phyloP scores from a whole-genome alignment of 306 rosid species.

The Vigna trinervia region DNA sequence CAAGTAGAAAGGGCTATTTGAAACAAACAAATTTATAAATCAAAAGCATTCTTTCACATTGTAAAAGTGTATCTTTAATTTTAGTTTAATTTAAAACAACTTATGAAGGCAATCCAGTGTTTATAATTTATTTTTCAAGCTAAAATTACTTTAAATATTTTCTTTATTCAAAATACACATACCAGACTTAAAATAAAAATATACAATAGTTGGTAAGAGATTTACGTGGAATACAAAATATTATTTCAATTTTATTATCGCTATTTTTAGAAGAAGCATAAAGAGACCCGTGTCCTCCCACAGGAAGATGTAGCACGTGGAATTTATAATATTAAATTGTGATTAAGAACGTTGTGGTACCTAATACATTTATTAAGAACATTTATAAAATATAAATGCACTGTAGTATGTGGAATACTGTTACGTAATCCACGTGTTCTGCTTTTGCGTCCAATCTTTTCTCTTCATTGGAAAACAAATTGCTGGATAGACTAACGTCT shows the following conservation, averaged over 20 bases:
- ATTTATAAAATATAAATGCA: no score
- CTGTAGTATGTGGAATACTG: neutral
- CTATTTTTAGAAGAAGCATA: no score
- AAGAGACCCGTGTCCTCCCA: neutral
- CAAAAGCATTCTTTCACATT: neutral
- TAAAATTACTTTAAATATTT: no score
- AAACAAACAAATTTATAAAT: neutral
- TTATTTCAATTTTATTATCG: no score
- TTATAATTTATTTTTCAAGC: no score
- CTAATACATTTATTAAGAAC: conserved; percentile 10
- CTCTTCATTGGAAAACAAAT: conserved; percentile 14
- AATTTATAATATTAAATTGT: neutral
- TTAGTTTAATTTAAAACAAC: no score
- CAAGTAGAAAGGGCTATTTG: neutral
- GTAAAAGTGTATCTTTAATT: neutral
- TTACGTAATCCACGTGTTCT: neutral
- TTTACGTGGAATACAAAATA: no score
- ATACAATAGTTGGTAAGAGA: no score
- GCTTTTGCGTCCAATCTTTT: neutral
- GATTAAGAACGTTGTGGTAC: neutral
- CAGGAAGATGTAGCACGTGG: neutral
- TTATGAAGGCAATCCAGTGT: no score
- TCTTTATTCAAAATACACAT: no score
- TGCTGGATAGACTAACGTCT: neutral
- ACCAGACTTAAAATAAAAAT: no score